A percentile compares a stretch with the other conserved stretches of the same genome.
Conservation (phyloP, 2,329 filamentous ascomycete species). For the Aureobasidium sp. region DNA sequence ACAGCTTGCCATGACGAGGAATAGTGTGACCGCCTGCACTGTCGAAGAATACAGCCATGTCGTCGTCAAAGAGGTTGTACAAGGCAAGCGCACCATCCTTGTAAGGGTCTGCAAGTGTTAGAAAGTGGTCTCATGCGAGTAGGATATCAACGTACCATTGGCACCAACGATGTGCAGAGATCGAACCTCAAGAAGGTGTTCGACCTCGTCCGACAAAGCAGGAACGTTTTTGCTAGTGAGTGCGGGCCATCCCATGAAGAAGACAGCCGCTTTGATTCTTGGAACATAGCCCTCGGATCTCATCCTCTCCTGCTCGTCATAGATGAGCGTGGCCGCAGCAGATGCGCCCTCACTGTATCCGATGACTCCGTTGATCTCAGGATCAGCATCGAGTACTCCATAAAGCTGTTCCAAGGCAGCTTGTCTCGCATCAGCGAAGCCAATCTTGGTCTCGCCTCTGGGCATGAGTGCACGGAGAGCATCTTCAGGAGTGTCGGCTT, state of each 20-base stretch:
- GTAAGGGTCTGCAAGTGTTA: background rate
- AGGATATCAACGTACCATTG: background rate
- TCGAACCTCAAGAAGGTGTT: background rate
- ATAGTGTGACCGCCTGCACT: conserved; percentile 5
- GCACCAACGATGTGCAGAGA: conserved; percentile 2
- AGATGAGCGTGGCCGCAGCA: background rate
- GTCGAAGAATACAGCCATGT: conserved; percentile 1
- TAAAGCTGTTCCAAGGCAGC: background rate
- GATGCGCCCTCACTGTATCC: conserved; percentile 1
- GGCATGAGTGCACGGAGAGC: background rate
- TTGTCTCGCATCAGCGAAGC: background rate
- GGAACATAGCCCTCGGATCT: background rate
- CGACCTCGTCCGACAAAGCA: background rate
- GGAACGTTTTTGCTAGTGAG: background rate
- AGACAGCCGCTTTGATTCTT: background rate
- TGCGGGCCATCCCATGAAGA: conserved; percentile 8
- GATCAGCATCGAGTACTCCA: background rate
- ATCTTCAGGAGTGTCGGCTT: conserved; percentile 7
- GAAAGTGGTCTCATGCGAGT: too few species aligned
- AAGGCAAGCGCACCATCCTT: conserved; percentile 5
- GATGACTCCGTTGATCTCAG: background rate
- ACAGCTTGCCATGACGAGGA: background rate
- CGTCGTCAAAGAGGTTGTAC: conserved; percentile 9
- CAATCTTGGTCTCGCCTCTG: background rate
- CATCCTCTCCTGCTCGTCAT: conserved; percentile 2